phyloP scores from a whole-genome alignment of 1,284 basidiomycete genomes.

The Austroboletus novae-zelandiae region DNA sequence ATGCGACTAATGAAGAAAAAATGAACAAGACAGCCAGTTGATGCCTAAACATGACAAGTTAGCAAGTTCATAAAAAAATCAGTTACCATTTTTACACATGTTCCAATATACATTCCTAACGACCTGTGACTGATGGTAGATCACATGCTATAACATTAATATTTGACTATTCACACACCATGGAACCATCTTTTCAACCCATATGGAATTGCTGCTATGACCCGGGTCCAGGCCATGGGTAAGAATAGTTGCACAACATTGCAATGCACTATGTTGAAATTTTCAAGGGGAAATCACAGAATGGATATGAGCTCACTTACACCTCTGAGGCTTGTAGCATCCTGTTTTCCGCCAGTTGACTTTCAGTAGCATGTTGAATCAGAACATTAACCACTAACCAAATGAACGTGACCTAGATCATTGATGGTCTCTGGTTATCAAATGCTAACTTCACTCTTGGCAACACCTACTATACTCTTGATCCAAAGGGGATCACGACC shows the following conservation, averaged over 20 bases:
- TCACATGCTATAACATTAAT: slow-evolving; percentile 15
- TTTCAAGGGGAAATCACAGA: neutral
- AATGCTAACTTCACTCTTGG: neutral
- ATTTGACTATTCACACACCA: neutral
- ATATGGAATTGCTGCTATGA: neutral
- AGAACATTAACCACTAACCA: slow-evolving; percentile 14
- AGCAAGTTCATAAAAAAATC: neutral
- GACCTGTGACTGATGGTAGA: slow-evolving; percentile 6
- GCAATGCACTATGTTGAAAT: slow-evolving; percentile 11
- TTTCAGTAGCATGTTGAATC: neutral
- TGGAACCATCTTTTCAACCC: neutral
- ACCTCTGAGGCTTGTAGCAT: slow-evolving; percentile 12
- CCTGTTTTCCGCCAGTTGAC: slow-evolving; percentile 15
- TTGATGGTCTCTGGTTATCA: too few relatives aligned
- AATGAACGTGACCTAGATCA: slow-evolving; percentile 15
- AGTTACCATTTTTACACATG: slow-evolving; percentile 11
- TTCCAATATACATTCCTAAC: slow-evolving; percentile 6
- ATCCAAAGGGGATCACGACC: slow-evolving; percentile 22
- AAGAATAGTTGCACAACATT: slow-evolving; percentile 8
- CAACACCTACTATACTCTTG: slow-evolving; percentile 17
- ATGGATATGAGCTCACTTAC: slow-evolving; percentile 5
- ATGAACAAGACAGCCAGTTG: slow-evolving; percentile 24
- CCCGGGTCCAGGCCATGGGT: slow-evolving; percentile 2
- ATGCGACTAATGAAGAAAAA: slow-evolving; percentile 23
- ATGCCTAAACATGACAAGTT: slow-evolving; percentile 10